Base-by-base conservation (phyloP, 2,329 filamentous ascomycete genomes). In the Uncinocarpus reesii region DNA sequence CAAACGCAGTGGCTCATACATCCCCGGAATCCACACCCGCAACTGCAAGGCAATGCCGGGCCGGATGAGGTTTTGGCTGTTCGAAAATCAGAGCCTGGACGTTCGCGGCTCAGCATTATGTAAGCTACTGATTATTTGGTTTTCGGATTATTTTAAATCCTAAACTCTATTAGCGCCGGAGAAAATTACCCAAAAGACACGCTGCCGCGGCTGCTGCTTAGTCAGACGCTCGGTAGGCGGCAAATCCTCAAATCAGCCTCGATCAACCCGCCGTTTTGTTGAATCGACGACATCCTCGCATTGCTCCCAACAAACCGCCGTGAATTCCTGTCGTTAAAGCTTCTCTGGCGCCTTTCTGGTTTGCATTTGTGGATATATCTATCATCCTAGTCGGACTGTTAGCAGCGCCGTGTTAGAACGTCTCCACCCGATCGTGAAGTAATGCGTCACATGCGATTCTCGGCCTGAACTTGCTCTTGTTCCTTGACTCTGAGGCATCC, bases 1-100 rank as follows among this genome's bases (percentile, higher is more conserved):
- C 56, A 70, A 62, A 57, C 67, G 65, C 48, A 71, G 59, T 54
- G 68, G 64, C 61, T 71, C 69, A 62, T 69, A 66, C 64, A 65
- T 71, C 61, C 68, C 67, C 64, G 50, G 58, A 62, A 61, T 64
- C 59, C 55, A 57, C 56, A 50, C 59, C 60, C 57, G 44, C 20
- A 37, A 32, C 26, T 42, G 10, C 18, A 23, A 16, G 31, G 10
- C 16, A 40, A 31, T 15, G 34, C 31, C 21, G 42, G 35, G 16
- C 24, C 13, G 31, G 34, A 26, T 31, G 16, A 29, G 15, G 15
- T 4, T 43, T 21, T 23, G 20, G 21, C 11, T 15, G 38, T 42
- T 11, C 21, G 15, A n/a, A n/a, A n/a, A n/a, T n/a, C n/a, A n/a
- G n/a, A n/a, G n/a, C n/a, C n/a, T n/a, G n/a, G n/a, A n/a, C n/a